Conservation (phyloP, 2,329 filamentous ascomycete genomes). For the Aspergillus candidus region DNA sequence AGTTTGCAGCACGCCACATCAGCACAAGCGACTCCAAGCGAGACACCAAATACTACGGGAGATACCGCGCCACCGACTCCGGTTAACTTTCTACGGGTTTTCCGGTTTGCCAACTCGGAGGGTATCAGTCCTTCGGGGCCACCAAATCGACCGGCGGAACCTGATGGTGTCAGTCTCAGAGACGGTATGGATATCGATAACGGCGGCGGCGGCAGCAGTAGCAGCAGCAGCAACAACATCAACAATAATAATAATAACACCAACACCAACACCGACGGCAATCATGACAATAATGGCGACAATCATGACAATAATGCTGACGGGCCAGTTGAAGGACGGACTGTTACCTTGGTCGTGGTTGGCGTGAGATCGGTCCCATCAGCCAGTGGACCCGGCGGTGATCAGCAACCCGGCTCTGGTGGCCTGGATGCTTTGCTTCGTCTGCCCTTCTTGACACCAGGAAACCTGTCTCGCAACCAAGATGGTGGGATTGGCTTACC, state of each 20-base stretch:
- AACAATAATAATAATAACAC: too few species aligned
- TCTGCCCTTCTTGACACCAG: slow-evolving; percentile 40
- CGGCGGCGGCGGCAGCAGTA: slow-evolving; percentile 5
- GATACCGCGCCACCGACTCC: slow-evolving; percentile 46
- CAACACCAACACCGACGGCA: too few species aligned
- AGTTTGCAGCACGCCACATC: slow-evolving; percentile 59
- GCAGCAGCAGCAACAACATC: too few species aligned
- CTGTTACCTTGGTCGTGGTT: slow-evolving; percentile 64
- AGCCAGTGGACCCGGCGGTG: slow-evolving; percentile 39
- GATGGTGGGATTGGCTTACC: slow-evolving; percentile 47
- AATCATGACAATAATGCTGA: slow-evolving; percentile 37
- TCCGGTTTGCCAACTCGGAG: slow-evolving; percentile 56
- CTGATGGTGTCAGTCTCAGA: slow-evolving; percentile 19
- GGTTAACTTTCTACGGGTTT: slow-evolving; percentile 64
- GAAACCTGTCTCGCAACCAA: slow-evolving; percentile 34
- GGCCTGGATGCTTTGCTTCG: slow-evolving; percentile 43
- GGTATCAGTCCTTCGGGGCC: slow-evolving; percentile 20
- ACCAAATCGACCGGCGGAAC: slow-evolving; percentile 18
- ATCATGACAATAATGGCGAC: slow-evolving; percentile 25
- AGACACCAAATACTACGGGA: slow-evolving; percentile 27
- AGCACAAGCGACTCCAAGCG: slow-evolving; percentile 41
- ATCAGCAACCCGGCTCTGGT: slow-evolving; percentile 39
- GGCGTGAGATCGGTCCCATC: slow-evolving; percentile 62
- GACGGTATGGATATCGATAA: slow-evolving; percentile 39
- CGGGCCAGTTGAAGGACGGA: slow-evolving; percentile 46